phyloP scores from a whole-genome alignment of 129 eudicot species.

The Tanacetum coccineum region DNA sequence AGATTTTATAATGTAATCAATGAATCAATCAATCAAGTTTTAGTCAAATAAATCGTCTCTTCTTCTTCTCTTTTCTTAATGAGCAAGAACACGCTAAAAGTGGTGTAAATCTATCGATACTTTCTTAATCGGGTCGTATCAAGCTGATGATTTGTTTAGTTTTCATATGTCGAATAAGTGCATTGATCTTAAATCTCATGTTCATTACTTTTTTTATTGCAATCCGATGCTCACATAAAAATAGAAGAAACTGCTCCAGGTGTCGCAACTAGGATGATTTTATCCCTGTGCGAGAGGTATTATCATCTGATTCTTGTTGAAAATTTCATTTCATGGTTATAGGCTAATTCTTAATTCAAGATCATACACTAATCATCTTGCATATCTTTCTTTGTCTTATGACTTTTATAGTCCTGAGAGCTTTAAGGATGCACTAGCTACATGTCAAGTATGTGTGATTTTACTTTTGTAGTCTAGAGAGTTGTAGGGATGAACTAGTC shows the following conservation, averaged over 20 bases:
- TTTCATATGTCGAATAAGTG: neutral
- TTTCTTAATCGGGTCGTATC: no score
- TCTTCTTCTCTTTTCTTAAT: no score
- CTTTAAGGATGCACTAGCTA: slow-evolving; percentile 62
- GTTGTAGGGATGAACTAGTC: neutral
- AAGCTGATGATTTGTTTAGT: no score
- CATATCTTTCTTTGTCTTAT: no score
- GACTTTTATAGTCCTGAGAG: slow-evolving; percentile 64
- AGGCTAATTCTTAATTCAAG: neutral
- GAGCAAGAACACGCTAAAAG: no score
- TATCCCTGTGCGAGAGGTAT: slow-evolving; percentile 87
- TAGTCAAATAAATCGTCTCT: no score
- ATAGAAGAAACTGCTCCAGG: slow-evolving; percentile 85
- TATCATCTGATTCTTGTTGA: slow-evolving; percentile 14
- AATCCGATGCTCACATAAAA: slow-evolving; percentile 44
- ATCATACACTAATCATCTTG: neutral
- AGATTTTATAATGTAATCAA: no score
- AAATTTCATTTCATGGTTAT: neutral
- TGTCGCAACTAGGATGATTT: slow-evolving; percentile 83
- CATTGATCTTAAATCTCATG: neutral
- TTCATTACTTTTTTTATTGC: slow-evolving; percentile 6
- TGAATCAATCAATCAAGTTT: no score
- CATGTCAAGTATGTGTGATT: slow-evolving; percentile 52
- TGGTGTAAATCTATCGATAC: no score
- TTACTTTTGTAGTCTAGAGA: no score